Evolutionary conservation across 176 grass and related monocot genomes (phyloP), one percentile per base, ranked within the genome.

Genomic region (Triticum turgidum): DNA sequence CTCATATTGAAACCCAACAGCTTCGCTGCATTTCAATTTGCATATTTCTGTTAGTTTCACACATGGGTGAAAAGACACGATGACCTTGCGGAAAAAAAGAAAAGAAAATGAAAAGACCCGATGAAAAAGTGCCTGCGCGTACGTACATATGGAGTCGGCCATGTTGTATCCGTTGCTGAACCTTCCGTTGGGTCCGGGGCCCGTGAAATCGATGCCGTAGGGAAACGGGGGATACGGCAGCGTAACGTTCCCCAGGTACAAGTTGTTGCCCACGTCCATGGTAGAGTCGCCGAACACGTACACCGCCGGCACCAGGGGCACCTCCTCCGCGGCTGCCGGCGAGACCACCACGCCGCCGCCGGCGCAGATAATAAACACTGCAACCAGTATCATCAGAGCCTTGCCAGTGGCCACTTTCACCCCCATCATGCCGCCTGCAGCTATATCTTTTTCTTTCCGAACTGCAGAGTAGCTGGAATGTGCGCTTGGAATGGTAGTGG

Each of bases 141-240:
- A 52, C 86, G 33, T 54, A 85, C 89, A 82, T 25, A 94, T 41
- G 69, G 80, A 90, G 64, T 94, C 87, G 20, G 87, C 82, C 79
- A 84, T 68, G 73, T 94, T 94, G 81, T 94, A 92, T 12, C 90
- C 92, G 37, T 94, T 90, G 90, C 92, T 94, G 92, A 88, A 92
- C 74, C 29, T 30, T 30, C 29, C 29, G 29, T 30, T 30, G 29
- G 29, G 29, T 30, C 29, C 29, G 29, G 29, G 29, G 29, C 29
- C 29, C 29, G 29, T 30, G 29, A 30, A 30, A 30, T 29, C 29
- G 29, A 29, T 29, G 62, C 92, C 90, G 65, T 94, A 90, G 61
- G 87, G 90, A 52, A 45, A 37, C 35, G 35, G 35, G 35, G 35
- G 35, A 37, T 37, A 37, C 72, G 83, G 62, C 59, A 41, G 84